phyloP scores from a whole-genome alignment of 768 basidiomycete genomes.

The Imleria badia region DNA sequence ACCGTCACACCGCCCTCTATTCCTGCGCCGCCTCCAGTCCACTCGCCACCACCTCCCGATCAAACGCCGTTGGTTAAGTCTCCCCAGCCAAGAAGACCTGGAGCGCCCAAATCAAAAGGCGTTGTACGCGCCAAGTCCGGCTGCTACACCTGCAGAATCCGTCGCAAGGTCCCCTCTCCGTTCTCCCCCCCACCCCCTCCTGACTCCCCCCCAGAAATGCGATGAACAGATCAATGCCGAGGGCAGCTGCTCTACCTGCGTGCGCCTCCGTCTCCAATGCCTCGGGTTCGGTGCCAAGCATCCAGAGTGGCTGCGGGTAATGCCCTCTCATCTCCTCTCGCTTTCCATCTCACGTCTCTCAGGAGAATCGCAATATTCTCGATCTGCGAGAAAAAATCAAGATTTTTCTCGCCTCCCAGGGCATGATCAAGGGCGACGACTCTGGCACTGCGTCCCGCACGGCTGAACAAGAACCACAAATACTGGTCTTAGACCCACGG shows the following conservation, averaged over 20 bases:
- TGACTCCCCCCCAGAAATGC: slow-evolving; percentile 63
- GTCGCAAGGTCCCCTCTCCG: slow-evolving; percentile 63
- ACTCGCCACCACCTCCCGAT: slow-evolving; percentile 22
- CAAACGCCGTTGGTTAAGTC: slow-evolving; percentile 35
- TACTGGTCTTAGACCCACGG: slow-evolving; percentile 48
- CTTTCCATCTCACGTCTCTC: slow-evolving; percentile 14
- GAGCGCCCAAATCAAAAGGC: slow-evolving; percentile 74
- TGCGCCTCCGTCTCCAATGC: slow-evolving; percentile 78
- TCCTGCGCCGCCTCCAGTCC: slow-evolving; percentile 13
- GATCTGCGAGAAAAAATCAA: slow-evolving; percentile 79
- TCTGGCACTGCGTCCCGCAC: slow-evolving; percentile 66
- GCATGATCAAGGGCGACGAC: slow-evolving; percentile 90
- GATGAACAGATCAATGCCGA: slow-evolving; percentile 66
- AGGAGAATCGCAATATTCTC: slow-evolving; percentile 71
- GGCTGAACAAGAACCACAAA: slow-evolving; percentile 54
- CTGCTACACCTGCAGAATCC: slow-evolving; percentile 85
- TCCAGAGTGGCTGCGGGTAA: slow-evolving; percentile 80
- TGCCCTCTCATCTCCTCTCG: background rate
- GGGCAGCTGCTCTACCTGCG: slow-evolving; percentile 72
- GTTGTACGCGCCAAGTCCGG: slow-evolving; percentile 84
- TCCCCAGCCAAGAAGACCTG: slow-evolving; percentile 40
- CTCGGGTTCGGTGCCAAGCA: slow-evolving; percentile 84
- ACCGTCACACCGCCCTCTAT: slow-evolving; percentile 21
- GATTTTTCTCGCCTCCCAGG: slow-evolving; percentile 72
- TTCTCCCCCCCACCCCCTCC: slow-evolving; percentile 1